Percentiles rank a stretch among this genome's conserved stretches.
These are phyloP conservation scores for Hymenochaete sp. DNA, from an alignment of 1,284 basidiomycete species.

Conservation along the genomic window DNA sequence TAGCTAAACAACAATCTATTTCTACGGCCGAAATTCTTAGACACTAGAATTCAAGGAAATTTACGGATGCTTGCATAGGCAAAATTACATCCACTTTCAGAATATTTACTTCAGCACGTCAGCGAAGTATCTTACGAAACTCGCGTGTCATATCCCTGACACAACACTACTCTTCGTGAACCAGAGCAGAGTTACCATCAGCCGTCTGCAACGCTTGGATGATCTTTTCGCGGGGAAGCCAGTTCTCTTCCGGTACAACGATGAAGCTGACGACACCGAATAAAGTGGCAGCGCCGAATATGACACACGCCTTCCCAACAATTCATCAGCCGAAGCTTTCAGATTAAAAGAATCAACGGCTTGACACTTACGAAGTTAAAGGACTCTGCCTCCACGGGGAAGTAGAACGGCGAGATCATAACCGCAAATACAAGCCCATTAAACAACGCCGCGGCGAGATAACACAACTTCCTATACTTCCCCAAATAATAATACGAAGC, in stretches of 20 bases:
- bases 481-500: slow-evolving; percentile 65
- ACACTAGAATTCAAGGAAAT: too few relatives aligned
- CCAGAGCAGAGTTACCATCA: slow-evolving; percentile 22
- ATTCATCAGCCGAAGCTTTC: slow-evolving; percentile 16
- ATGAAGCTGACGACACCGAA: slow-evolving; percentile 71
- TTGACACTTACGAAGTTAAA: slow-evolving; percentile 83
- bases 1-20: too few relatives aligned
- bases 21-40: too few relatives aligned
- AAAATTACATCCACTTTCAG: too few relatives aligned
- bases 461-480: slow-evolving; percentile 55
- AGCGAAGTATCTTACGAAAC: too few relatives aligned
- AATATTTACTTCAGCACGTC: too few relatives aligned
- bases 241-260: slow-evolving; percentile 65
- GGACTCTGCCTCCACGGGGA: slow-evolving; percentile 60
- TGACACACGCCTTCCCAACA: slow-evolving; percentile 52
- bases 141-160: not conserved
- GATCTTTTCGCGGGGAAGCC: slow-evolving; percentile 60
- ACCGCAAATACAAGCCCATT: slow-evolving; percentile 68
- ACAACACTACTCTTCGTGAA: not conserved
- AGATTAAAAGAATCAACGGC: slow-evolving; percentile 25
- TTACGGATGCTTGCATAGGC: too few relatives aligned
- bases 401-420: slow-evolving; percentile 56
- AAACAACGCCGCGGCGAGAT: slow-evolving; percentile 57
- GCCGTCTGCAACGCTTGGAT: slow-evolving; percentile 36
- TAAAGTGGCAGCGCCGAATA: slow-evolving; percentile 68